A percentile compares a stretch with the other conserved stretches of the same genome.
Conservation (phyloP, 208 protist genomes). For the Crithidia thermophila region DNA sequence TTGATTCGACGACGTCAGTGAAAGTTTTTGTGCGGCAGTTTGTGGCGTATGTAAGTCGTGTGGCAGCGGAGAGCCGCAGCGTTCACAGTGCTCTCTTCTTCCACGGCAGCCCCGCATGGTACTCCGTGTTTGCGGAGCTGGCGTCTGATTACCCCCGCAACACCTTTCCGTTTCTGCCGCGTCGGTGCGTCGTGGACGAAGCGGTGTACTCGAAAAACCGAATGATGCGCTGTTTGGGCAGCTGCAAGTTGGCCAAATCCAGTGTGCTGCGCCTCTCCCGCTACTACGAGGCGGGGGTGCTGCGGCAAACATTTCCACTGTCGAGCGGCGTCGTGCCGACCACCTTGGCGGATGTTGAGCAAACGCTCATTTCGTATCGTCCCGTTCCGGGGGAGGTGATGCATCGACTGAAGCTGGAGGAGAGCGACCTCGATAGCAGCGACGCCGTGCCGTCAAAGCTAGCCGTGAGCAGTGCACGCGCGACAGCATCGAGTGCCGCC, state of each 20-base stretch:
- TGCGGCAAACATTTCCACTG: too few species aligned
- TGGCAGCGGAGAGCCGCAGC: constrained; percentile 5
- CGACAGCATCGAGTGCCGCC: too few species aligned
- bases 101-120: constrained; percentile 45
- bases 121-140: constrained; percentile 16
- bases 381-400: neutral
- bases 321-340: too few species aligned
- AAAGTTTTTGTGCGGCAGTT: constrained; percentile 69
- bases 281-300: constrained; percentile 9
- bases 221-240: constrained; percentile 77
- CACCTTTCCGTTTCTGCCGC: constrained; percentile 53
- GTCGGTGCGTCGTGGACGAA: constrained; percentile 72
- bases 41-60: constrained; percentile 49
- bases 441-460: too few species aligned
- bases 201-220: constrained; percentile 86
- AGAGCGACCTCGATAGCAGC: too few species aligned
- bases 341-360: neutral
- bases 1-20: constrained; percentile 48
- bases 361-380: neutral
- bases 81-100: constrained; percentile 77
- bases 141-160: constrained; percentile 26
- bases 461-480: too few species aligned
- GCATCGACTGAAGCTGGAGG: neutral
- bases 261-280: constrained; percentile 34
- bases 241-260: constrained; percentile 76